Evolutionary conservation across 176 grass and related monocot species (phyloP).

Genomic region (Musa schizocarpa): DNA sequence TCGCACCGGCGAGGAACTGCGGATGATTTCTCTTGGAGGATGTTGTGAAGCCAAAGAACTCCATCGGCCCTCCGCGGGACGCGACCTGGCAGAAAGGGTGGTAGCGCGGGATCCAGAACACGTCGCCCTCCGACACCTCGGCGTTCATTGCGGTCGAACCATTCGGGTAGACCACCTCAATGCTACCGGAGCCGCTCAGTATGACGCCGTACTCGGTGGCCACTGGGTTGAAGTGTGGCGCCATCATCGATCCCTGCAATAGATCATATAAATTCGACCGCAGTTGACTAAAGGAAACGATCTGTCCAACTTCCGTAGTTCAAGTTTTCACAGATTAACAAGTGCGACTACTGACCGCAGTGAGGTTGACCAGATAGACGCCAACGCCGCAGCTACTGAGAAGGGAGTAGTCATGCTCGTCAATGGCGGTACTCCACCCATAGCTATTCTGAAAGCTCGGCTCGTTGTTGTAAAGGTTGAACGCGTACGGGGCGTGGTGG

Average conservation of each 20-base stretch:
- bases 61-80: neutral
- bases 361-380: slow-evolving; percentile 9
- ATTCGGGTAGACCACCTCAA: slow-evolving; percentile 7
- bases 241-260: slow-evolving; percentile 8
- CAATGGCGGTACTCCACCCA: slow-evolving; percentile 3
- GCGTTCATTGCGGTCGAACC: neutral
- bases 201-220: slow-evolving; percentile 12
- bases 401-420: slow-evolving; percentile 1
- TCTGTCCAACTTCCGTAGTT: neutral
- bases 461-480: slow-evolving; percentile 1
- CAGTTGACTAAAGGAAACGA: neutral
- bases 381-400: neutral
- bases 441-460: neutral
- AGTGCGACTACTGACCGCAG: neutral
- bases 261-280: neutral
- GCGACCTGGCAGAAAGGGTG: slow-evolving; percentile 9
- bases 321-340: too few species aligned
- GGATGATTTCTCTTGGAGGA: slow-evolving; percentile 54
- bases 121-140: slow-evolving; percentile 1
- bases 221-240: slow-evolving; percentile 1
- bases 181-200: neutral
- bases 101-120: slow-evolving; percentile 15
- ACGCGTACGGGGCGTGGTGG: neutral
- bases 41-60: slow-evolving; percentile 84
- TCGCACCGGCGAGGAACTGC: slow-evolving; percentile 54